Conservation (phyloP, 176 grass and related monocot species). For the Triticum aestivum region IWGSC_CS_RefSeq_v2.1 NC_057799.1:519217512-519218011, state of each 20-base stretch:
- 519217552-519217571: slow-evolving; percentile 29
- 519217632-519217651: slow-evolving; percentile 56
- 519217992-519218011: slow-evolving; percentile 25
- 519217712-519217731: slow-evolving; percentile 56
- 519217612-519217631: slow-evolving; percentile 65
- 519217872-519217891: slow-evolving; percentile 65
- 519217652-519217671: slow-evolving; percentile 60
- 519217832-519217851: slow-evolving; percentile 64
- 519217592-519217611: slow-evolving; percentile 70
- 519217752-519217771: slow-evolving; percentile 66
- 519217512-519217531: slow-evolving; percentile 44
- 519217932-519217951: slow-evolving; percentile 79
- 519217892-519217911: slow-evolving; percentile 82
- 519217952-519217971: slow-evolving; percentile 85
- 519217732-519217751: slow-evolving; percentile 52
- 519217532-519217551: slow-evolving; percentile 22
- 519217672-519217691: slow-evolving; percentile 45
- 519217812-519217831: slow-evolving; percentile 75
- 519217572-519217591: slow-evolving; percentile 42
- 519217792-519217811: slow-evolving; percentile 81
- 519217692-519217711: slow-evolving; percentile 49
- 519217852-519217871: slow-evolving; percentile 51
- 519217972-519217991: slow-evolving; percentile 73
- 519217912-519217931: slow-evolving; percentile 69
- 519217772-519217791: slow-evolving; percentile 69